phyloP scores from a whole-genome alignment of 371 early-diverging fungal genomes.

The Syncephalastrum monosporum region DNA sequence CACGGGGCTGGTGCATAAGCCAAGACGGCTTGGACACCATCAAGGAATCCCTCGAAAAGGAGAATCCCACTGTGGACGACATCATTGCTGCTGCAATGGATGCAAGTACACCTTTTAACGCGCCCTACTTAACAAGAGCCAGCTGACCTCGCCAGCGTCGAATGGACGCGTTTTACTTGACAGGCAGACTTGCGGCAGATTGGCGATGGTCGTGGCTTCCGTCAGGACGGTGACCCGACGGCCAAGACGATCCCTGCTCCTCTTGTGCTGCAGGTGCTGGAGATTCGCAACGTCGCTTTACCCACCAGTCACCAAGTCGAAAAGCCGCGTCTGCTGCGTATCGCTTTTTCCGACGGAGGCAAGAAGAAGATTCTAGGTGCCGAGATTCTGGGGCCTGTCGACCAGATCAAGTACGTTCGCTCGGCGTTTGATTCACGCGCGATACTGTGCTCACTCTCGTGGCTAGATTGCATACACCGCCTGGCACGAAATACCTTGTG shows the following conservation, averaged over 20 bases:
- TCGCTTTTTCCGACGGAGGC: conserved; percentile 38
- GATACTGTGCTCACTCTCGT: background rate
- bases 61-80: conserved; percentile 21
- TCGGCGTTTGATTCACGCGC: background rate
- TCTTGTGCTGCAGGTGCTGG: conserved; percentile 34
- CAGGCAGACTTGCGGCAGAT: conserved; percentile 41
- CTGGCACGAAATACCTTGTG: conserved; percentile 43
- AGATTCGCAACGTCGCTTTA: conserved; percentile 34
- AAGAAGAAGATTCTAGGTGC: conserved; percentile 37
- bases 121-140: background rate
- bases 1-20: conserved; percentile 19
- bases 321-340: conserved; percentile 32
- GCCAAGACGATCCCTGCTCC: conserved; percentile 18
- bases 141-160: background rate
- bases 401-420: conserved; percentile 25
- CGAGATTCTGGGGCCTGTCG: conserved; percentile 34
- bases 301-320: conserved; percentile 35
- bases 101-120: conserved; percentile 18
- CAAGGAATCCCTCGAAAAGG: conserved; percentile 12
- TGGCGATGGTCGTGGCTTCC: conserved; percentile 22
- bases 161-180: background rate
- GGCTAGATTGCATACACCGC: conserved; percentile 36
- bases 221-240: conserved; percentile 15
- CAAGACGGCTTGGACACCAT: conserved; percentile 16
- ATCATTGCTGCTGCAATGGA: conserved; percentile 31